phyloP scores from a whole-genome alignment of 345 rosid species.

The Toxicodendron radicans region DNA sequence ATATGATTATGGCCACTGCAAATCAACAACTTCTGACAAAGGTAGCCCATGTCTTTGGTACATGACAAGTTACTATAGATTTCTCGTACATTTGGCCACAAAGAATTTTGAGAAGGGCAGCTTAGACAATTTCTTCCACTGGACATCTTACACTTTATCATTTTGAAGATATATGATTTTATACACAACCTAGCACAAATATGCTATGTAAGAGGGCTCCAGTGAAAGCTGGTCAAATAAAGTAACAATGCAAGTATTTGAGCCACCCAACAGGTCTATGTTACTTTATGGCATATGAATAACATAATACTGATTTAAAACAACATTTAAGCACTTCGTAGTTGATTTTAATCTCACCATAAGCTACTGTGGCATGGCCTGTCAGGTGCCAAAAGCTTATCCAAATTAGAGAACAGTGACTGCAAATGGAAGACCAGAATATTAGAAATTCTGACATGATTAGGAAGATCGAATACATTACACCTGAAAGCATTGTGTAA shows the following conservation, averaged over 20 bases:
- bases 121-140: not conserved
- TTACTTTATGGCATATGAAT: not conserved
- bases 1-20: not conserved
- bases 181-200: not conserved
- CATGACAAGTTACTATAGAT: not conserved
- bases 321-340: not conserved
- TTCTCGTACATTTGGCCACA: not conserved
- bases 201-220: not conserved
- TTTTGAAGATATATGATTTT: not conserved
- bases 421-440: conserved; percentile 40
- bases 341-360: conserved; percentile 53
- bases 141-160: not conserved
- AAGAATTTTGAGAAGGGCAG: not conserved
- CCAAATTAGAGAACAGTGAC: conserved; percentile 79
- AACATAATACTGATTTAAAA: not conserved
- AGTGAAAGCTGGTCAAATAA: not conserved
- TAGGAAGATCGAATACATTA: not conserved
- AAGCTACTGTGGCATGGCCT: conserved; percentile 88
- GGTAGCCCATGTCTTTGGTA: not conserved
- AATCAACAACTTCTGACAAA: not conserved
- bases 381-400: conserved; percentile 80
- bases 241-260: not conserved
- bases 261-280: not conserved
- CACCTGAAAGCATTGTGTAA: not conserved
- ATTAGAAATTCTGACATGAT: not conserved